Base-by-base conservation (phyloP, 192 early-diverging fungal species). In the Chytriomyces sp. region DNA sequence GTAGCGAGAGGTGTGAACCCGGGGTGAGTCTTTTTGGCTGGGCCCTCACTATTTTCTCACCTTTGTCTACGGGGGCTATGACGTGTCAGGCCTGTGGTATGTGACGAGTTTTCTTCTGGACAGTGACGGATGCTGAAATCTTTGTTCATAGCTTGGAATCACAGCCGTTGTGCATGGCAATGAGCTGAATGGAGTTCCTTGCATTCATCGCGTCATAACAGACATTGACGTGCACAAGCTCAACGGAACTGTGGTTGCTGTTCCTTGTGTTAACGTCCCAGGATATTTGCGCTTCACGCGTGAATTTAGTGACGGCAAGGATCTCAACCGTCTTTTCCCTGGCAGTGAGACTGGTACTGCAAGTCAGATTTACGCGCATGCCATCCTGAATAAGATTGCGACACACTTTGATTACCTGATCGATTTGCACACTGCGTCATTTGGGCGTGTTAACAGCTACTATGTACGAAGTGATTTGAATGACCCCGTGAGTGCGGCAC, bases 151-250 rank as follows among this genome's bases (percentile, higher is more conserved):
- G 75, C 75, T 86, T n/a, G 85, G 85, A n/a, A 82, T 89, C 74
- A 96, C 94, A 0, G 93, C 94, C 0, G 94, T 92, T 0, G 82
- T 96, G 4, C 94, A 96, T 73, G 94, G 94, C 65, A 94, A 96
- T 70, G 94, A 96, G 69, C 80, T 96, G 53, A 96, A 96, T 67
- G 94, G 94, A 26, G 91, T 96, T 26, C 94, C 94, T 10, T 87
- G 91, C 70, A 96, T 94, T 41, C 94, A 96, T 70, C 85, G 91
- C 10, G 86, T 96, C 59, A 89, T 94, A 34, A 82, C 87, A 33
- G 93, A 94, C 55, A 88, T 96, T 44, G 84, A 90, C 62, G 86
- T 90, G 6, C 72, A 82, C 40, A 82, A 81, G 10, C 82, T 96
- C 22, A 89, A 88, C 52, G 94, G 94, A 5, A 93, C 91, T 0